Conservation (phyloP, 805 yeast species). For the Pichia paraexigua region DNA sequence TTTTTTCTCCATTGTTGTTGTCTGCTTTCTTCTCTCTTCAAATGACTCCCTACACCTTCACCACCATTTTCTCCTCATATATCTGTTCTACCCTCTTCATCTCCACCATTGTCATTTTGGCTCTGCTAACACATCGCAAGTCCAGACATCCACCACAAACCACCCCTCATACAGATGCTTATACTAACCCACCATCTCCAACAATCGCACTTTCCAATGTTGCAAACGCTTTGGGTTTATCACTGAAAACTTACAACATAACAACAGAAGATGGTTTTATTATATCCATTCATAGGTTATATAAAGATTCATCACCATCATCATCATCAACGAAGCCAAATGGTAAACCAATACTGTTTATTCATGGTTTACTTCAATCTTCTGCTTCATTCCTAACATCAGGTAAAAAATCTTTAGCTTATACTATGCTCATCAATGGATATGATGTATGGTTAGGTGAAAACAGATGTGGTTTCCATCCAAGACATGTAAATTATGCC, state of each 20-base stretch:
- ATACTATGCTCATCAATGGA: slow-evolving; percentile 40
- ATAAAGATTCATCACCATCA: slow-evolving; percentile 36
- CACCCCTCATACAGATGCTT: neutral
- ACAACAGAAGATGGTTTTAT: slow-evolving; percentile 76
- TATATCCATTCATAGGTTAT: slow-evolving; percentile 47
- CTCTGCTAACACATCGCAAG: slow-evolving; percentile 20
- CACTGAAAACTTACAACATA: slow-evolving; percentile 49
- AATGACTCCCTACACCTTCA: neutral
- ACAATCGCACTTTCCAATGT: slow-evolving; percentile 51
- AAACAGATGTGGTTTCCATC: slow-evolving; percentile 78
- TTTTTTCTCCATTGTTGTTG: too few relatives aligned
- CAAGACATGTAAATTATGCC: slow-evolving; percentile 48
- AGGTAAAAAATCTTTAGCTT: slow-evolving; percentile 76
- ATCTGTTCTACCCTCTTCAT: neutral
- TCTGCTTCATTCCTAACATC: slow-evolving; percentile 78
- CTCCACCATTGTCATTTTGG: neutral
- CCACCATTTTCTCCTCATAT: neutral
- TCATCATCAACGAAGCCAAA: too few relatives aligned
- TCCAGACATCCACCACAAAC: neutral
- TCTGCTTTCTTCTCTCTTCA: neutral
- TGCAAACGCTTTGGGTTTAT: slow-evolving; percentile 51
- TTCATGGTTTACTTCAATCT: slow-evolving; percentile 86
- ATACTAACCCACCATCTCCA: slow-evolving; percentile 20
- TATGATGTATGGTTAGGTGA: slow-evolving; percentile 91
- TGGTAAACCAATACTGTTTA: slow-evolving; percentile 53